Percentiles rank a stretch among this genome's conserved stretches.
Conservation (phyloP, 768 basidiomycete species). For the Termitomyces sp. region DNA sequence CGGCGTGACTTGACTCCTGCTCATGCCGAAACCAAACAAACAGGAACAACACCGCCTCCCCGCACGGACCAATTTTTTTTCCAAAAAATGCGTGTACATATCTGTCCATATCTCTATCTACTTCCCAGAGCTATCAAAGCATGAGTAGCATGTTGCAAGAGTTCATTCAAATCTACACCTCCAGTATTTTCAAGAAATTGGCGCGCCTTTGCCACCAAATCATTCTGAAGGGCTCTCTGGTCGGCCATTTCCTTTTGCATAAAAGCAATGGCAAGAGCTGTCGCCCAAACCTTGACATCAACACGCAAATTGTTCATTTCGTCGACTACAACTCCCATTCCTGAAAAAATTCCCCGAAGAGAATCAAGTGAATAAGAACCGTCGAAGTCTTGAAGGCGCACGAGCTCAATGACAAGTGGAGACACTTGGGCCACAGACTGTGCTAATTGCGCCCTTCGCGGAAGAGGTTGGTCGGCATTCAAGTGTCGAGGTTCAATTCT, state of each 20-base stretch:
- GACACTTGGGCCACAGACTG: conserved; percentile 7
- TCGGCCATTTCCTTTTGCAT: conserved; percentile 30
- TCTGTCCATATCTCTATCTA: not conserved
- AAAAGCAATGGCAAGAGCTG: conserved; percentile 41
- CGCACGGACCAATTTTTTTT: conserved; percentile 29
- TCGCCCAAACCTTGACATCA: conserved; percentile 40
- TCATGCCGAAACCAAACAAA: conserved; percentile 23
- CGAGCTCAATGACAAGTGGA: conserved; percentile 28
- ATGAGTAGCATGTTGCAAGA: conserved; percentile 12
- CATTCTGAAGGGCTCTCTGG: conserved; percentile 36
- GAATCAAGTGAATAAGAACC: conserved; percentile 40
- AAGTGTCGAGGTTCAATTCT: conserved; percentile 11
- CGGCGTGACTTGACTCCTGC: conserved; percentile 18
- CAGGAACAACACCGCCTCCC: conserved; percentile 13
- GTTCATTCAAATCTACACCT: conserved; percentile 13
- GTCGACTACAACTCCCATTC: conserved; percentile 21
- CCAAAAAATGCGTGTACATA: not conserved
- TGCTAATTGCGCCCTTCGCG: not conserved
- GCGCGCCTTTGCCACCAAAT: conserved; percentile 34
- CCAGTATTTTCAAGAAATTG: conserved; percentile 27
- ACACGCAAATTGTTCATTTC: conserved; percentile 25
- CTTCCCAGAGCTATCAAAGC: not conserved
- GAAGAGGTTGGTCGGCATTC: conserved; percentile 7
- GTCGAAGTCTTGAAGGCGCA: conserved; percentile 35
- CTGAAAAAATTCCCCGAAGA: conserved; percentile 29